phyloP scores from a whole-genome alignment of 1,139 yeast genomes.

The Diutina ranongensis region DNA sequence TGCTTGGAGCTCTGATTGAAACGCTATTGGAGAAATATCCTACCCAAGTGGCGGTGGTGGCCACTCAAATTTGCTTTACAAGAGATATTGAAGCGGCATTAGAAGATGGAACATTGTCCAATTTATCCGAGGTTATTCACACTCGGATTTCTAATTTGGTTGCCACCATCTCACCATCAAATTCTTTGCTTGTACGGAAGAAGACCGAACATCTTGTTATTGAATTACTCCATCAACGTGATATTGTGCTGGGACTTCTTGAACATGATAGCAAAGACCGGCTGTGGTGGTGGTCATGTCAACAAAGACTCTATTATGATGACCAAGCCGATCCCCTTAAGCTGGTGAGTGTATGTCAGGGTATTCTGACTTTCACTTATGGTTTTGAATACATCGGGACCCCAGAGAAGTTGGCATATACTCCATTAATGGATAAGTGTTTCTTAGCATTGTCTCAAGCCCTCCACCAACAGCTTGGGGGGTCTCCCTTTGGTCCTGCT shows the following conservation, averaged over 20 bases:
- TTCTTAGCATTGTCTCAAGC: slow-evolving; percentile 69
- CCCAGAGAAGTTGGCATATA: slow-evolving; percentile 63
- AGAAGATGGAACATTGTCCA: background rate
- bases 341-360: slow-evolving; percentile 37
- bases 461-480: slow-evolving; percentile 64
- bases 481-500: slow-evolving; percentile 93
- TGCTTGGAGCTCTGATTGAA: slow-evolving; percentile 8
- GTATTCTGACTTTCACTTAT: slow-evolving; percentile 41
- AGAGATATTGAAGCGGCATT: slow-evolving; percentile 22
- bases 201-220: slow-evolving; percentile 29
- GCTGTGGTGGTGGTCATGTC: slow-evolving; percentile 33
- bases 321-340: slow-evolving; percentile 12
- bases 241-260: slow-evolving; percentile 21
- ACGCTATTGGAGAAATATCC: slow-evolving; percentile 21
- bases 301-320: slow-evolving; percentile 40
- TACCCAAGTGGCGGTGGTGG: slow-evolving; percentile 45
- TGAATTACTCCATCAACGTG: slow-evolving; percentile 55
- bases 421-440: slow-evolving; percentile 60
- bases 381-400: slow-evolving; percentile 82
- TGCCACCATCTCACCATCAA: background rate
- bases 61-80: slow-evolving; percentile 54
- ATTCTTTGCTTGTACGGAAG: background rate
- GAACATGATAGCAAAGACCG: background rate
- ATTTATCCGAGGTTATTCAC: background rate
- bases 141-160: background rate